Evolutionary conservation across 2,329 filamentous ascomycete species (phyloP), one percentile per base, ranked within the genome.

Genomic region (Trichophyton simii): DNA sequence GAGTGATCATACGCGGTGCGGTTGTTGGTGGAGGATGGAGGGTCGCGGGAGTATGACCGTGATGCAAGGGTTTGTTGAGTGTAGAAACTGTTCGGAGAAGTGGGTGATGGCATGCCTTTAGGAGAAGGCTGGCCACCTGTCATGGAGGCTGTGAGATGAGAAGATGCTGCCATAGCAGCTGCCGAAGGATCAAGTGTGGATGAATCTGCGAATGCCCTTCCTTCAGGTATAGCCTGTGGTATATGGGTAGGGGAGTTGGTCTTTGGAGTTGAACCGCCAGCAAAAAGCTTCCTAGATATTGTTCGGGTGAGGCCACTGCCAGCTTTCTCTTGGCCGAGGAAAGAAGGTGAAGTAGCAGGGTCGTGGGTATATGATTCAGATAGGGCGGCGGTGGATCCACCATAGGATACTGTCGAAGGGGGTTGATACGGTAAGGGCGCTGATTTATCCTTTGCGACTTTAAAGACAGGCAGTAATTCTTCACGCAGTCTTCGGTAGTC

Each of bases 401-500:
- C 63, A 11, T 66, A 64, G 1, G 67, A 60, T 34, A 55, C 3
- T 36, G 69, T 61, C 6, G 59, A 52, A 38, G 60, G 65, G n/a
- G 76, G 76, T 44, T 76, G 75, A 58, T 78, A 78, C 38, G 91
- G 91, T 22, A 97, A 79, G 41, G 92, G 92, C 71, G 96, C 89
- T 66, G 91, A 88, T 68, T 87, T 87, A 72, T 97, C 91, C 77
- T 97, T 97, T 68, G 87, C 88, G 70, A 96, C 85, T 65, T 91
- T 89, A 69, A 96, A 84, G 20, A 95, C 87, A 2, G 94, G 92
- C 36, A 97, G 80, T 70, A 96, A 84, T 71, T 99, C 94, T 73
- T 97, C 92, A 61, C 94, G 83, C 65, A 99, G 76, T 66, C 89
- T 87, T 67, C 88, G 83, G 72, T 95, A 96, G 71, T 97, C 91